A percentile compares a stretch with the other conserved stretches of the same genome.
These are phyloP conservation scores for Pseudogymnoascus sp. DNA, from an alignment of 2,329 filamentous ascomycete genomes.

Conservation along the genomic window DNA sequence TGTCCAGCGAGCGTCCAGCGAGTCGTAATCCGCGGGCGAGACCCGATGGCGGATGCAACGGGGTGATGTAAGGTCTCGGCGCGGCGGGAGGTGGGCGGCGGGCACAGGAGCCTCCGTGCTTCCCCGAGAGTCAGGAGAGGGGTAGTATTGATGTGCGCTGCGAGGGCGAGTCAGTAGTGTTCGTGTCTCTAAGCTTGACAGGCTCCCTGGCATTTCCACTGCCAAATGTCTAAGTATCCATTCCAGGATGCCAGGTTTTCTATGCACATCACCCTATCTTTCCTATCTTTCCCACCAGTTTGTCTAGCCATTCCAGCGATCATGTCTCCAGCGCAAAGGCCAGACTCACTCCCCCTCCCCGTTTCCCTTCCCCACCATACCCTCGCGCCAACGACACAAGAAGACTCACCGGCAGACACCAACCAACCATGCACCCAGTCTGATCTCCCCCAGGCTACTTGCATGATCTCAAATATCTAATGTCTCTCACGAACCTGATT, in stretches of 20 bases:
- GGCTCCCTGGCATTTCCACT: neutral
- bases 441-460: neutral
- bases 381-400: neutral
- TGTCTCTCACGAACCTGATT: neutral
- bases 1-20: neutral
- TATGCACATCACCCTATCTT: neutral
- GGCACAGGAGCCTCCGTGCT: neutral
- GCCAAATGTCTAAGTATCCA: neutral
- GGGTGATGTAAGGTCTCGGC: neutral
- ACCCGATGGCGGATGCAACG: neutral
- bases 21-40: neutral
- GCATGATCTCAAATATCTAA: neutral
- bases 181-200: neutral
- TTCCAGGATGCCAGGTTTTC: neutral
- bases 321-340: neutral
- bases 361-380: neutral
- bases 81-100: neutral
- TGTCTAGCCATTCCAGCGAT: neutral
- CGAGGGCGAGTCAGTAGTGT: neutral
- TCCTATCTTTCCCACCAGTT: neutral
- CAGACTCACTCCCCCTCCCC: neutral
- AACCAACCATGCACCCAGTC: neutral
- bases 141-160: neutral
- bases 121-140: constrained; percentile 5
- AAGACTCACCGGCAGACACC: neutral